Base-by-base conservation (phyloP, 352 stramenopile species). In the Elongisporangium undulatum region DNA sequence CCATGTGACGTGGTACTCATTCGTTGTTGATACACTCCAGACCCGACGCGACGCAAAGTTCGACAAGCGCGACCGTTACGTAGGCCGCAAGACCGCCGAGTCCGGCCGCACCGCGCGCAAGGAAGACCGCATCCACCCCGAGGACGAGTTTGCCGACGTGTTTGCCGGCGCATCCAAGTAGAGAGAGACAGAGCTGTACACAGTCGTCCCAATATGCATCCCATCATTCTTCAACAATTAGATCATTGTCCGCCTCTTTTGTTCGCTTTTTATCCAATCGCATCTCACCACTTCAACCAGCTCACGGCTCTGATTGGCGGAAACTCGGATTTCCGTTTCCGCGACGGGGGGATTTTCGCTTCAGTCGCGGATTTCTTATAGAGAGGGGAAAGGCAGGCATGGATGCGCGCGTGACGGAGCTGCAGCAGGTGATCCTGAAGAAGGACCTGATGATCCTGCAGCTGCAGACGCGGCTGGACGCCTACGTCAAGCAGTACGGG, bases 31-130 rank as follows among this genome's bases (percentile, higher is more conserved):
- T 60, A 4, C 3, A 49, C n/a, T n/a, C n/a, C 48, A 83, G 71
- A 80, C 70, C 17, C 84, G 84, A 62, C 84, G 81, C 38, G 75
- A 92, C 54, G 85, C 92, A 63, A 98, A 98, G 77, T 87, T 92
- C 49, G 82, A 95, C 63, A 98, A 99, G 73, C 95, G 95, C 53
- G 84, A 92, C 49, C 82, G 85, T 57, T 99, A 98, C 72, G 80
- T 96, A 26, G 80, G 79, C 22, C 91, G 96, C 60, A 98, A 98
- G 74, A 74, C 82, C 13, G 80, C 87, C 10, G 74, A 98, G 68
- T 76, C 74, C 7, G 85, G 82, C 19, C 89, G 94, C 57, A 87
- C 88, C 57, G 87, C 84, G 55, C 85, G 86, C 48, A 61, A 80
- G 38, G 67, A 85, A 13, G 84, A 85, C 53, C 85, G 86, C 24